Percentiles rank a stretch among this genome's conserved stretches.
phyloP scores from a whole-genome alignment of 2,329 filamentous ascomycete genomes.

The Fusarium sp. region DNA sequence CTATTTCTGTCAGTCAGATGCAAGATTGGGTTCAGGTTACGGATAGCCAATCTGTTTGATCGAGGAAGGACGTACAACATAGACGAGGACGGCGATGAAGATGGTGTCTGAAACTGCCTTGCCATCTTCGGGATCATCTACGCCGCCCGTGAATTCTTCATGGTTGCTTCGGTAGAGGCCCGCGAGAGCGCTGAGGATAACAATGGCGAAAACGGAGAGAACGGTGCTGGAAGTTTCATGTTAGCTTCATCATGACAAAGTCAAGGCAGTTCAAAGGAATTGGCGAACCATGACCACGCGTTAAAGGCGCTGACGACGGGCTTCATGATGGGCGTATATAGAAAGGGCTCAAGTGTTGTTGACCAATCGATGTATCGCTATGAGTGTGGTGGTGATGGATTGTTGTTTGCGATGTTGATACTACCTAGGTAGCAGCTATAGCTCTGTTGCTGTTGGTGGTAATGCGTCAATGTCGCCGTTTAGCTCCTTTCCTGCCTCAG shows the following conservation, averaged over 20 bases:
- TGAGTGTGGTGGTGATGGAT: background rate
- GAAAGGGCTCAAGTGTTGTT: background rate
- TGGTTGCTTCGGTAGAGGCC: conserved; percentile 82
- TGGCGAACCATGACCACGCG: conserved; percentile 90
- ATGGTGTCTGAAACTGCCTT: conserved; percentile 84
- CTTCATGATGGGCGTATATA: conserved; percentile 75
- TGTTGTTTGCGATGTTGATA: conserved; percentile 32
- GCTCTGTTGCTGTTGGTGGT: conserved; percentile 29
- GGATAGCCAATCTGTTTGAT: background rate
- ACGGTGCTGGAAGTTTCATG: conserved; percentile 68
- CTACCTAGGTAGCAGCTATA: conserved; percentile 7
- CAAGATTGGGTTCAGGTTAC: background rate
- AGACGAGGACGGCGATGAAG: conserved; percentile 88
- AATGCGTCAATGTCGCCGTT: conserved; percentile 33
- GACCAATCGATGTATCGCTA: background rate
- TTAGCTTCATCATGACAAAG: conserved; percentile 39
- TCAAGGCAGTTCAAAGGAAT: conserved; percentile 19
- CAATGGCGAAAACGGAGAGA: conserved; percentile 72
- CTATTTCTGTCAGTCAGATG: conserved; percentile 56
- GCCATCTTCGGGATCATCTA: conserved; percentile 77
- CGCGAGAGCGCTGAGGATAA: conserved; percentile 72
- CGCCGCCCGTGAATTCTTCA: conserved; percentile 83
- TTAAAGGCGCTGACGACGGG: conserved; percentile 90
- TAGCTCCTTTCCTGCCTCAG: conserved; percentile 43
- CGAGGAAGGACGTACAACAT: conserved; percentile 72